Base-by-base conservation (phyloP, 768 basidiomycete genomes). In the Pleurotus salmoneostramineus region DNA sequence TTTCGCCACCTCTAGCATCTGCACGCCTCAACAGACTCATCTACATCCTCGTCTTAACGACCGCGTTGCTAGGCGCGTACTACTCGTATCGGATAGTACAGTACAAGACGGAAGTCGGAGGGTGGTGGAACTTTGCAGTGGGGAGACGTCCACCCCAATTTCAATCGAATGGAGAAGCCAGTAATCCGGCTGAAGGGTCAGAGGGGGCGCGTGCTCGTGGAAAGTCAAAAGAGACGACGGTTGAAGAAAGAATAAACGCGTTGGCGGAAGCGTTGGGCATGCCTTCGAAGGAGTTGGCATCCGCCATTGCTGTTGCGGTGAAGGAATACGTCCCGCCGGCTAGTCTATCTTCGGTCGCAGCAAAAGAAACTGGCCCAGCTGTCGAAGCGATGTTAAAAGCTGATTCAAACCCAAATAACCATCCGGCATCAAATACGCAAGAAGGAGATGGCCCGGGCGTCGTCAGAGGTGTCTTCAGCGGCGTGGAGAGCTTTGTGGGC, bases 191-290 rank as follows among this genome's bases (percentile, higher is more conserved):
- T 48, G 58, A 33, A 34, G 61, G 21, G 45, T 42, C 14, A 37
- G 37, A 46, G 11, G 50, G 42, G 11, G 35, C 50, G 32, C 54
- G 56, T 3, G 42, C 56, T 31, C 64, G 12, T 32, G 15, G 58
- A 8, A 57, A 35, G 17, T n/a, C 43, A 3, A 46, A 48, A 47
- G 43, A 35, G 56, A 62, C 68, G 3, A 75, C 67, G 3, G 74
- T 90, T 42, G 85, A 89, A 63, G 73, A 75, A 3, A 74, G 77
- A 36, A 81, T 90, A 56, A 79, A 82, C 51, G 81, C 77, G 11
- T 74, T 91, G 8, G 89, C 88, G 8, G 70, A 72, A 5, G 83
- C 79, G 34, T 72, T 91, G 33, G 89, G 87, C 1, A 79, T 90
- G 64, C 78, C 82, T 0, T 74, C 84, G 12, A 70, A 73, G 42